phyloP scores from a whole-genome alignment of 176 grass and related monocot genomes.

The Areca catechu region DNA sequence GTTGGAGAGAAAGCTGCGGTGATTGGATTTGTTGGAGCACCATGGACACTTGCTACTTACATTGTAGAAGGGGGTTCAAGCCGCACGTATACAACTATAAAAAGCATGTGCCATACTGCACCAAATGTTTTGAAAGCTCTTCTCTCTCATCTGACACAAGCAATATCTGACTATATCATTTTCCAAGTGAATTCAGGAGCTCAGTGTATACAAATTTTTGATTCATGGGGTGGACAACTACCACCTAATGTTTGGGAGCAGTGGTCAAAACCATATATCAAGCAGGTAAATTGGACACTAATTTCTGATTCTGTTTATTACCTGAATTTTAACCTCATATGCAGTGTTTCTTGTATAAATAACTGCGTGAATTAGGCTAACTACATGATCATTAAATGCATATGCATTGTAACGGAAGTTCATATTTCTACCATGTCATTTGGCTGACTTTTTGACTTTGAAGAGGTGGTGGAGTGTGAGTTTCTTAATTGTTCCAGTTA shows the following conservation, averaged over 20 bases:
- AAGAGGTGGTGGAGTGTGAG: no score
- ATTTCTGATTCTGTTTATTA: background rate
- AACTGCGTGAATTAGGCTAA: no score
- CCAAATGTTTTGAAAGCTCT: conserved; percentile 76
- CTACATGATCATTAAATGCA: no score
- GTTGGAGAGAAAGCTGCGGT: conserved; percentile 73
- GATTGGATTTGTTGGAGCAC: conserved; percentile 92
- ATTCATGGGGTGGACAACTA: conserved; percentile 97
- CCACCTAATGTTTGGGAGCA: conserved; percentile 94
- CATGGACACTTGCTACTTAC: conserved; percentile 99
- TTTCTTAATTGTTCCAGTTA: no score
- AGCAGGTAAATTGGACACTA: conserved; percentile 35
- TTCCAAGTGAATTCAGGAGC: conserved; percentile 94
- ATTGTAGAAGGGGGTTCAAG: conserved; percentile 90
- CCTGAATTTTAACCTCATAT: background rate
- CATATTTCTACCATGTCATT: no score
- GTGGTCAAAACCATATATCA: conserved; percentile 98
- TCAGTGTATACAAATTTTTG: conserved; percentile 97
- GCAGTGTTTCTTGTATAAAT: background rate
- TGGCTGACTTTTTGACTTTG: no score
- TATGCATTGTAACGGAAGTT: no score
- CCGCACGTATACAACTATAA: conserved; percentile 84
- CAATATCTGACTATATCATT: conserved; percentile 89
- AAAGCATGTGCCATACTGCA: conserved; percentile 83
- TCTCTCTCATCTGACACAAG: conserved; percentile 69